These are phyloP conservation scores for Neurospora sp. DNA, from an alignment of 2,329 filamentous ascomycete genomes.

Conservation along the genomic window DNA sequence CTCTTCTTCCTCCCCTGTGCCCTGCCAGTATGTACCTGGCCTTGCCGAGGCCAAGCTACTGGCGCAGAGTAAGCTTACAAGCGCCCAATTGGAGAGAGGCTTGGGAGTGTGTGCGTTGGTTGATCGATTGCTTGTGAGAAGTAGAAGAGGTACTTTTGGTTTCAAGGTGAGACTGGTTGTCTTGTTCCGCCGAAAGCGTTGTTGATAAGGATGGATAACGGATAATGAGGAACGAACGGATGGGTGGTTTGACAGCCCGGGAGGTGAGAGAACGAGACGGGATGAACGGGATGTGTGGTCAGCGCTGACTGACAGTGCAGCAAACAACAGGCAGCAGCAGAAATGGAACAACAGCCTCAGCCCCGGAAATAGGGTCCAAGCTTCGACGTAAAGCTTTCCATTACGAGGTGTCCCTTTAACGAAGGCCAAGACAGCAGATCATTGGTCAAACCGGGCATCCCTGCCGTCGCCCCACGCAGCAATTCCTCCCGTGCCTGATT, in stretches of 20 bases:
- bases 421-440: neutral
- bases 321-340: neutral
- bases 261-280: neutral
- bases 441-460: neutral
- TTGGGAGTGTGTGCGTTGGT: neutral
- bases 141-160: neutral
- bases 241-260: neutral
- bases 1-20: neutral
- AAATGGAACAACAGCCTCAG: neutral
- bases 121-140: neutral
- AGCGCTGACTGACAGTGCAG: neutral
- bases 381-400: neutral
- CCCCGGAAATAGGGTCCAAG: neutral
- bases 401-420: neutral
- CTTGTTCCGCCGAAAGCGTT: neutral
- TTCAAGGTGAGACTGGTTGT: neutral
- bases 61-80: neutral
- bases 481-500: neutral
- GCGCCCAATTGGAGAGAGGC: neutral
- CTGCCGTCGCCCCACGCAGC: neutral
- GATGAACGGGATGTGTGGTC: neutral
- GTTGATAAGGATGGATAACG: neutral
- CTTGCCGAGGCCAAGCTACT: neutral
- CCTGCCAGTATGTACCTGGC: neutral
- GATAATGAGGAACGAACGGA: neutral